Percentiles rank a stretch among this genome's conserved stretches.
These are phyloP conservation scores for Fomes fomentarius DNA, from an alignment of 1,284 basidiomycete species.

Conservation along the genomic window DNA sequence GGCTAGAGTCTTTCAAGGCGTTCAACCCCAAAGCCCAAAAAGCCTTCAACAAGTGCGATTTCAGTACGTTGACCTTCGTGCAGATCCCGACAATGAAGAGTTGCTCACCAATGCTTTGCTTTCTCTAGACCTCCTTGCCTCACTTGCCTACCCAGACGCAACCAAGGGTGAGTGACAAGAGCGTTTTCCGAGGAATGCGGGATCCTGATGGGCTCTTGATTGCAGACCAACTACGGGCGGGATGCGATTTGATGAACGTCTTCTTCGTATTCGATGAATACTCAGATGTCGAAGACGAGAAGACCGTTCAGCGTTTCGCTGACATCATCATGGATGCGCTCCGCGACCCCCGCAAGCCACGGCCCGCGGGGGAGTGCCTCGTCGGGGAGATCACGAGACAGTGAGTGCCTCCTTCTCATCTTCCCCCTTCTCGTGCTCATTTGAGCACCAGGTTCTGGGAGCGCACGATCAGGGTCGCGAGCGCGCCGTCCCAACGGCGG, in stretches of 20 bases:
- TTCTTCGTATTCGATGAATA: constrained; percentile 33
- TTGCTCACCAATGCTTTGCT: neutral
- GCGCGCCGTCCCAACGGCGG: constrained; percentile 15
- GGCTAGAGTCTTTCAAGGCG: constrained; percentile 12
- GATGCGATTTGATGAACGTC: constrained; percentile 29
- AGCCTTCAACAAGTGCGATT: constrained; percentile 28
- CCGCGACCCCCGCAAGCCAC: constrained; percentile 15
- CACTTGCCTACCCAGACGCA: constrained; percentile 16
- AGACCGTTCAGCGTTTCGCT: constrained; percentile 7
- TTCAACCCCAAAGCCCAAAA: constrained; percentile 21
- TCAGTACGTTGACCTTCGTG: constrained; percentile 17
- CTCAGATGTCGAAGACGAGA: constrained; percentile 22
- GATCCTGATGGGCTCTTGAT: neutral
- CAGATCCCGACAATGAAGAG: neutral
- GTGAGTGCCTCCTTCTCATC: constrained; percentile 14
- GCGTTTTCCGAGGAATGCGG: neutral
- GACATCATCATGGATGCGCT: constrained; percentile 31
- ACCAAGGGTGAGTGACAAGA: constrained; percentile 8
- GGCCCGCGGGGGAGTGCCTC: constrained; percentile 12
- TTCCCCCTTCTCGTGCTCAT: neutral
- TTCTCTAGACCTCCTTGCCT: constrained; percentile 23
- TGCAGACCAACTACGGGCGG: constrained; percentile 19
- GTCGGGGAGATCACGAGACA: constrained; percentile 30
- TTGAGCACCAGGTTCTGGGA: constrained; percentile 31
- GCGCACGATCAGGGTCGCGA: constrained; percentile 19